phyloP scores from a whole-genome alignment of 768 basidiomycete species.

The Postia placenta region DNA sequence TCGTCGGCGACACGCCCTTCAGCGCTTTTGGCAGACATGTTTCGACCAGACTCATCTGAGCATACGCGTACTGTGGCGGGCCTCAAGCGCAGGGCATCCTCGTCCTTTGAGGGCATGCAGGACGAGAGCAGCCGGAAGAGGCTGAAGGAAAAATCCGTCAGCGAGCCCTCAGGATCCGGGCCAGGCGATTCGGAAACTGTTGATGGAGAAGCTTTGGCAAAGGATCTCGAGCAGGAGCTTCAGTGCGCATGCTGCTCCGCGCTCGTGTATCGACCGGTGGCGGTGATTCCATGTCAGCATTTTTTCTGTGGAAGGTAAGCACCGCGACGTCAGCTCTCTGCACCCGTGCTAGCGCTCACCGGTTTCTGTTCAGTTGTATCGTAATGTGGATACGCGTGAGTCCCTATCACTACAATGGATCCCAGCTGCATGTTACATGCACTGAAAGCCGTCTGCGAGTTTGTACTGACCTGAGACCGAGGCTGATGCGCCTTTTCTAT shows the following conservation, averaged over 20 bases:
- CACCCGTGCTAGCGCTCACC: constrained; percentile 4
- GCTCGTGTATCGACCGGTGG: constrained; percentile 74
- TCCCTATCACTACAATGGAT: constrained; percentile 13
- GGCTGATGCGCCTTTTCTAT: constrained; percentile 13
- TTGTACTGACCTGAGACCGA: background rate
- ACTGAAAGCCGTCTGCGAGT: background rate
- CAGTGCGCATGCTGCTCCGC: constrained; percentile 85
- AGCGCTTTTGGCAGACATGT: background rate
- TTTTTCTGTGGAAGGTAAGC: constrained; percentile 85
- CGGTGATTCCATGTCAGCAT: constrained; percentile 82
- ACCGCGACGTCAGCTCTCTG: background rate
- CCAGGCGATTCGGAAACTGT: background rate
- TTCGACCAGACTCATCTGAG: background rate
- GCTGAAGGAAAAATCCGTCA: constrained; percentile 39
- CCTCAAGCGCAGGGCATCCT: constrained; percentile 61
- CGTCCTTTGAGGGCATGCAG: constrained; percentile 45
- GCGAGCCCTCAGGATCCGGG: background rate
- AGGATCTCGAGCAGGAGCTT: constrained; percentile 66
- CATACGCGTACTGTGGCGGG: constrained; percentile 5
- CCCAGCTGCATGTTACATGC: too few species aligned
- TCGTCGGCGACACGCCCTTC: background rate
- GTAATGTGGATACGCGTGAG: constrained; percentile 80
- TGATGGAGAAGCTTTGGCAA: constrained; percentile 39
- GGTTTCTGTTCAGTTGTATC: constrained; percentile 51
- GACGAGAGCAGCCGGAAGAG: constrained; percentile 51